These are phyloP conservation scores for Porphyridium purpureum DNA, from an alignment of 23 red algal species.

Conservation along the genomic window DNA sequence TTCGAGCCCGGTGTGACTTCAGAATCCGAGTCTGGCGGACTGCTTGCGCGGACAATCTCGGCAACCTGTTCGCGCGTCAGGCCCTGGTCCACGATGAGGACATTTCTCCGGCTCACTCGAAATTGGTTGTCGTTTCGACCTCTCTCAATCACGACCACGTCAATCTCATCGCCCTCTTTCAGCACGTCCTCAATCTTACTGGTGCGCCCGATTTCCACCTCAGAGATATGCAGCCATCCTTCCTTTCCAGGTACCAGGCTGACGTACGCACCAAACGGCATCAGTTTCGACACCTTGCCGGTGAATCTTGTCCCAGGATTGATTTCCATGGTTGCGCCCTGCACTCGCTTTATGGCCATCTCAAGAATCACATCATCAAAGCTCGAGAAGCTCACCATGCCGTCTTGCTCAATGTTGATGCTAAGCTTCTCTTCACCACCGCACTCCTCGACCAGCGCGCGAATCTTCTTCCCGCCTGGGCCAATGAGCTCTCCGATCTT, in stretches of 20 bases:
- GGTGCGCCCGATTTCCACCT: slow-evolving; percentile 49
- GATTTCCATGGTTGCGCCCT: slow-evolving; percentile 5
- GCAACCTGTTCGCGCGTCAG: too few relatives aligned
- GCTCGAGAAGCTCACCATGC: slow-evolving; percentile 36
- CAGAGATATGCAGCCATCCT: slow-evolving; percentile 86
- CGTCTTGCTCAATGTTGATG: slow-evolving; percentile 62
- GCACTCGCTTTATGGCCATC: slow-evolving; percentile 25
- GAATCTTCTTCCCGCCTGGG: slow-evolving; percentile 55
- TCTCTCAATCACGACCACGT: slow-evolving; percentile 44
- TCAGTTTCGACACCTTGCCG: slow-evolving; percentile 23
- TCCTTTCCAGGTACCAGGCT: slow-evolving; percentile 59
- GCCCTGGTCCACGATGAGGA: too few relatives aligned
- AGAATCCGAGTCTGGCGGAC: too few relatives aligned
- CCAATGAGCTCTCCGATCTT: slow-evolving; percentile 85
- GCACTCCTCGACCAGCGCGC: slow-evolving; percentile 69
- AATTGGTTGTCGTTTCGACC: slow-evolving; percentile 45
- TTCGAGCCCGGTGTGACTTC: too few relatives aligned
- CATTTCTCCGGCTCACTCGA: slow-evolving; percentile 36
- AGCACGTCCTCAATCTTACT: slow-evolving; percentile 56
- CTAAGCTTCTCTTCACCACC: slow-evolving; percentile 62
- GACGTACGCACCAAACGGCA: slow-evolving; percentile 90
- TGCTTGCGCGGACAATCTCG: too few relatives aligned
- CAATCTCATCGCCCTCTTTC: slow-evolving; percentile 42
- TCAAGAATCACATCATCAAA: slow-evolving; percentile 11
- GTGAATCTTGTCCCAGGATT: background rate